Base-by-base conservation (phyloP, 257 asterid genomes). In the Solanum habrochaites region DNA sequence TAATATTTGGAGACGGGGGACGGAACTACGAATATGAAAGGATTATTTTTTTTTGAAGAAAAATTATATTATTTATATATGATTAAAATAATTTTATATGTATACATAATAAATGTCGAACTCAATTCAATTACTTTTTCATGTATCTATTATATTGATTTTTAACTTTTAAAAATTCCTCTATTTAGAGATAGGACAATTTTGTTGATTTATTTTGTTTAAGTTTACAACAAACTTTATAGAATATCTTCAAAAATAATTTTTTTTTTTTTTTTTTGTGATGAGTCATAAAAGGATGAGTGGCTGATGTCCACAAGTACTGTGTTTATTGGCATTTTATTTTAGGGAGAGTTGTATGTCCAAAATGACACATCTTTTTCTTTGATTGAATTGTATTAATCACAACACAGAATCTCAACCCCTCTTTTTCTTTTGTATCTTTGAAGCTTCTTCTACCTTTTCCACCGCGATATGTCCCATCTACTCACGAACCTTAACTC, bases 391-490 rank as follows among this genome's bases (percentile, higher is more conserved):
- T 84, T 52, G 77, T 84, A 84, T 66, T 66, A 64, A 84, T 84
- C 86, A 84, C 78, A 15, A 66, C 62, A 14, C 45, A 66, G 86
- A 84, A 66, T 84, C 86, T 84, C 86, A 84, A 52, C 42, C 86
- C 77, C 23, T n/a, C 78, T 23, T 64, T 66, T 84, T 27, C 86
- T 84, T 84, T 84, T 84, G 86, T 84, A 70, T 15, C 64, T 43
- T 66, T 40, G 42, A 84, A 84, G 86, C 78, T 23, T 83, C 66
- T 66, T 40, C 56, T 70, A 4, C 62, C 66, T 84, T 84, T 84
- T 84, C 86, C 86, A 84, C 86, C 81, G 2, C 8, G 45, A 80
- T 66, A 32, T 40, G 86, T 84, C 86, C 86, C 86, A 70, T 84
- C 78, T 42, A 84, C 66, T 66, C 58, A 84, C 40, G 20, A 84